Evolutionary conservation across 1,284 basidiomycete species (phyloP).

Genomic region (Grifola frondosa): DNA sequence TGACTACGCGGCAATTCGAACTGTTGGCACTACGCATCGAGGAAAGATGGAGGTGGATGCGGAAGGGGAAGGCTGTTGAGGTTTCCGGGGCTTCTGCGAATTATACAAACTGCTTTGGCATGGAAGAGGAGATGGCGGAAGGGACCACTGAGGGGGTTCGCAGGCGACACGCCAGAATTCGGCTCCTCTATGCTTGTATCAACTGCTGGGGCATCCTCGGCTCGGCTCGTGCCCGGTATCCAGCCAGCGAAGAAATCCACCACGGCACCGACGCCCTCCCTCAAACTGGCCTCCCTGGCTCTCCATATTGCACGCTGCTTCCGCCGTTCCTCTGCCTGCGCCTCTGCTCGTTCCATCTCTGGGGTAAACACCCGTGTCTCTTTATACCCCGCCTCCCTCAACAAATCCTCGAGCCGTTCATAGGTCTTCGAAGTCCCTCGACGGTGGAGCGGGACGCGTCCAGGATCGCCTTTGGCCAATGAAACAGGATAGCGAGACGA

Average conservation of each 20-base stretch:
- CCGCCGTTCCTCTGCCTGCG: conserved; percentile 28
- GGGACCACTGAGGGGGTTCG: conserved; percentile 20
- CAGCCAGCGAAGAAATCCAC: conserved; percentile 61
- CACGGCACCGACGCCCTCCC: conserved; percentile 51
- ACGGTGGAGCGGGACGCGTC: conserved; percentile 68
- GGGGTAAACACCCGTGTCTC: conserved; percentile 87
- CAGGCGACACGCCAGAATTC: not conserved
- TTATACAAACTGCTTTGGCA: conserved; percentile 21
- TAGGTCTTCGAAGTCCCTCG: conserved; percentile 77
- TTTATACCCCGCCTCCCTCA: conserved; percentile 85
- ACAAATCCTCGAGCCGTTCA: conserved; percentile 78
- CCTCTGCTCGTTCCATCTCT: conserved; percentile 58
- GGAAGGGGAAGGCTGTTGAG: conserved; percentile 14
- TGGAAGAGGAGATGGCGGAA: conserved; percentile 35
- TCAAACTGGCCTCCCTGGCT: conserved; percentile 18
- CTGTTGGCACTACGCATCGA: conserved; percentile 18
- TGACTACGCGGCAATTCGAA: conserved; percentile 17
- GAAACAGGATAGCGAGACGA: conserved; percentile 51
- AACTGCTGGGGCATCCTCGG: conserved; percentile 26
- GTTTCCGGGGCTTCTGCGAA: conserved; percentile 3
- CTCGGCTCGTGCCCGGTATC: conserved; percentile 34
- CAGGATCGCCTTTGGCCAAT: conserved; percentile 38
- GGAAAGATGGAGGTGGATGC: conserved; percentile 20
- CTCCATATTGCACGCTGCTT: conserved; percentile 18
- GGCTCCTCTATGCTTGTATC: conserved; percentile 7